Evolutionary conservation across 805 yeast species (phyloP).

Genomic region (Yamadazyma endophytica): DNA sequence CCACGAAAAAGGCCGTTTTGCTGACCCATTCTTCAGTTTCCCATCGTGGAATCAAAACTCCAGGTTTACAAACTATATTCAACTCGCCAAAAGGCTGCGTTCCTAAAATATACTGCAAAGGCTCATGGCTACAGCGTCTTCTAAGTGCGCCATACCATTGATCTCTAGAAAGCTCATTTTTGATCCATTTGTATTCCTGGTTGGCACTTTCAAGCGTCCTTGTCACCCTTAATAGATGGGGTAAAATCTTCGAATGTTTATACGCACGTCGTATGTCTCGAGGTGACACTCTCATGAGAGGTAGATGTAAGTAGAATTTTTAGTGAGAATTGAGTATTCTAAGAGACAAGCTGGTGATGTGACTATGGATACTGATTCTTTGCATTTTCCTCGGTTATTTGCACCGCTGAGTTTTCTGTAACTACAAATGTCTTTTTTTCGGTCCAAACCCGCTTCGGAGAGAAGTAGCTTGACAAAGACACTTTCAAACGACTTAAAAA

Average conservation of each 20-base stretch:
- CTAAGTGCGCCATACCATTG: conserved; percentile 51
- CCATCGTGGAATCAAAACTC: conserved; percentile 86
- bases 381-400: no score
- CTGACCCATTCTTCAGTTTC: conserved; percentile 92
- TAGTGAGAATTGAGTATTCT: background rate
- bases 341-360: background rate
- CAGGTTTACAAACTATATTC: conserved; percentile 52
- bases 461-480: no score
- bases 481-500: no score
- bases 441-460: no score
- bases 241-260: conserved; percentile 21
- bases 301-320: conserved; percentile 11
- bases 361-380: no score
- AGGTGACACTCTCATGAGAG: conserved; percentile 32
- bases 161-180: conserved; percentile 45
- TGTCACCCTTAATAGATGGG: conserved; percentile 30
- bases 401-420: no score
- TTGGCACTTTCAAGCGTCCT: conserved; percentile 37
- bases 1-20: conserved; percentile 41
- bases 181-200: conserved; percentile 64
- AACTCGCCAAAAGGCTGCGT: conserved; percentile 81
- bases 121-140: conserved; percentile 51
- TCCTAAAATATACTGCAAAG: conserved; percentile 82
- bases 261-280: conserved; percentile 23
- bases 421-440: no score